Evolutionary conservation across 345 rosid species (phyloP).

Genomic region (Populus deltoides): DNA sequence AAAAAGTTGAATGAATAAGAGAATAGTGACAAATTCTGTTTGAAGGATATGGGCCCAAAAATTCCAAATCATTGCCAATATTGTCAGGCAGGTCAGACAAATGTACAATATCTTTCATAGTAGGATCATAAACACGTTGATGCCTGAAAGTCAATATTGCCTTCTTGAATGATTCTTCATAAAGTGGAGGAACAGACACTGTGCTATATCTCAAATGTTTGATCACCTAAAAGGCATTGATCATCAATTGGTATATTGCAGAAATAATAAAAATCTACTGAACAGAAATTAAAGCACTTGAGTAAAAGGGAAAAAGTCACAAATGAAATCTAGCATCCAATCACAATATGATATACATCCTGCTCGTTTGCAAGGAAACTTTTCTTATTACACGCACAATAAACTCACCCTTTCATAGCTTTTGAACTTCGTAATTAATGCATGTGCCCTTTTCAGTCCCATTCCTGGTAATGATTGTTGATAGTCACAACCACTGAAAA

Average conservation of each 20-base stretch:
- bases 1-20: background rate
- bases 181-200: conserved; percentile 68
- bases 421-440: conserved; percentile 73
- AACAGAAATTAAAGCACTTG: conserved; percentile 9
- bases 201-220: conserved; percentile 84
- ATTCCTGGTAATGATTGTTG: conserved; percentile 88
- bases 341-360: background rate
- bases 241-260: conserved; percentile 10
- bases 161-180: conserved; percentile 82
- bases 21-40: conserved; percentile 10
- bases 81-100: conserved; percentile 46
- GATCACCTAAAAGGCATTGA: conserved; percentile 53
- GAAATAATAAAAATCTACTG: conserved; percentile 9
- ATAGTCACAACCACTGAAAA: conserved; percentile 96
- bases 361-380: background rate
- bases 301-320: background rate
- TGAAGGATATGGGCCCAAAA: conserved; percentile 97
- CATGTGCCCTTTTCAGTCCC: conserved; percentile 94
- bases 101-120: conserved; percentile 50
- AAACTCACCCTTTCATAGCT: conserved; percentile 65
- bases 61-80: conserved; percentile 55
- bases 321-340: background rate
- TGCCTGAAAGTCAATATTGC: conserved; percentile 86
- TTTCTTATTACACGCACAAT: conserved; percentile 3
- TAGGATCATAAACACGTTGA: conserved; percentile 86